Conservation (phyloP, 2,329 filamentous ascomycete species). For the Microsporum audouinii region DNA sequence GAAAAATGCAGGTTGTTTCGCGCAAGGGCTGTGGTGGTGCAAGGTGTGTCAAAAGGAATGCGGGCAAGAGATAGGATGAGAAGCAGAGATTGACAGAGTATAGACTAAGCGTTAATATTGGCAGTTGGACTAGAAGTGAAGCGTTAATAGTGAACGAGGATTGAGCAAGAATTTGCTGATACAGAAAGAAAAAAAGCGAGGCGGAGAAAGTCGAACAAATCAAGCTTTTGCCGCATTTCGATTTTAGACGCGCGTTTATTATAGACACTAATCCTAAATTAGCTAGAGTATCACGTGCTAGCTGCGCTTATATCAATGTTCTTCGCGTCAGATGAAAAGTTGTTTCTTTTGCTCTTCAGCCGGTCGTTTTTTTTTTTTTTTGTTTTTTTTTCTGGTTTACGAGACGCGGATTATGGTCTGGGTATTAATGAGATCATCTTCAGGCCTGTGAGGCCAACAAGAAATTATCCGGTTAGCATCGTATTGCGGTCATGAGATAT, state of each 20-base stretch:
- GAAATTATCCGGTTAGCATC: too few relatives aligned
- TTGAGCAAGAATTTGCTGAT: constrained; percentile 1
- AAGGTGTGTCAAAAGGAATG: background rate
- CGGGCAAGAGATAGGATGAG: background rate
- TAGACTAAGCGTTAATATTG: background rate
- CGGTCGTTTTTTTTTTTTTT: background rate
- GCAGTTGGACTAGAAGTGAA: background rate
- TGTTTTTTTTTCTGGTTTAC: background rate
- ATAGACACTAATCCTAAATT: background rate
- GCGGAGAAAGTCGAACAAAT: background rate
- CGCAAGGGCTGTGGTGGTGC: background rate
- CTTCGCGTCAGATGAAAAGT: background rate
- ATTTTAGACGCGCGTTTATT: constrained; percentile 5
- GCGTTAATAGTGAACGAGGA: background rate
- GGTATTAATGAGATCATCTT: too few relatives aligned
- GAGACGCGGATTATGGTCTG: too few relatives aligned
- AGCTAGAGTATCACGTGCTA: background rate
- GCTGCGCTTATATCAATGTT: background rate
- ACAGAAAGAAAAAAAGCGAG: constrained; percentile 1
- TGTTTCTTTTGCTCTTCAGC: background rate
- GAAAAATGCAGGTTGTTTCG: background rate
- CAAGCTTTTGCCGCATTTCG: constrained; percentile 9
- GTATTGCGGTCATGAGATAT: too few relatives aligned
- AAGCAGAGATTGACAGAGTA: too few relatives aligned
- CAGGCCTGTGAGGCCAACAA: too few relatives aligned